These are phyloP conservation scores for Rutidosis leptorrhynchoides DNA, from an alignment of 129 eudicot species.

Conservation along the genomic window DNA sequence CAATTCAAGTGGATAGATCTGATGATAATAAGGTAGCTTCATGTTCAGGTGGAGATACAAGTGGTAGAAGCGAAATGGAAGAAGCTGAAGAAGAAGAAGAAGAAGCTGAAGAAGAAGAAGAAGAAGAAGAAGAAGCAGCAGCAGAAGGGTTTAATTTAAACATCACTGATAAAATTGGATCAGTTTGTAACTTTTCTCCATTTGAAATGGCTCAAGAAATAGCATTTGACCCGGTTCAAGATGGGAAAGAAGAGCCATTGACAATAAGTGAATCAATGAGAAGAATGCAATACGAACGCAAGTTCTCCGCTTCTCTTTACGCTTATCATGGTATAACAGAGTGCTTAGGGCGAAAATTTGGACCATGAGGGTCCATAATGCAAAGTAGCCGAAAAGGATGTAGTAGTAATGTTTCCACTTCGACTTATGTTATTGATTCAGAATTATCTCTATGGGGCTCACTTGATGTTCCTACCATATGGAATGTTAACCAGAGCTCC, in stretches of 20 bases:
- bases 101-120: conserved; percentile 40
- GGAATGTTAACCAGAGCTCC: no score
- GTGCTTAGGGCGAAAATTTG: no score
- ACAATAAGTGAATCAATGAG: no score
- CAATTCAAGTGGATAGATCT: conserved; percentile 20
- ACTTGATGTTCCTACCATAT: no score
- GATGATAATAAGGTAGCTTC: conserved; percentile 14
- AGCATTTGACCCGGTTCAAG: conserved; percentile 14
- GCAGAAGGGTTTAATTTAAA: conserved; percentile 45
- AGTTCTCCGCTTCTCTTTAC: no score
- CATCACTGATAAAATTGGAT: conserved; percentile 55
- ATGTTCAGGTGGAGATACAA: conserved; percentile 30
- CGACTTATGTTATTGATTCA: no score
- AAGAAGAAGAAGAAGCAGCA: conserved; percentile 39
- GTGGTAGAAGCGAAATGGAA: conserved; percentile 36
- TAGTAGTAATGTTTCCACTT: no score
- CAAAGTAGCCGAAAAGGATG: no score
- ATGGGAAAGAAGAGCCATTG: conserved; percentile 12
- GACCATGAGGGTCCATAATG: no score
- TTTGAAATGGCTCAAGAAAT: conserved; percentile 63
- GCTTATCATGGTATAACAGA: no score
- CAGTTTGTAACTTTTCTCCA: conserved; percentile 42
- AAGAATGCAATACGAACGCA: no score
- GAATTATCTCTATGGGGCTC: no score
- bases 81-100: conserved; percentile 38